Evolutionary conservation across 2,329 filamentous ascomycete genomes (phyloP), one percentile per base, ranked within the genome.

Genomic region (Talaromyces verruculosus): DNA sequence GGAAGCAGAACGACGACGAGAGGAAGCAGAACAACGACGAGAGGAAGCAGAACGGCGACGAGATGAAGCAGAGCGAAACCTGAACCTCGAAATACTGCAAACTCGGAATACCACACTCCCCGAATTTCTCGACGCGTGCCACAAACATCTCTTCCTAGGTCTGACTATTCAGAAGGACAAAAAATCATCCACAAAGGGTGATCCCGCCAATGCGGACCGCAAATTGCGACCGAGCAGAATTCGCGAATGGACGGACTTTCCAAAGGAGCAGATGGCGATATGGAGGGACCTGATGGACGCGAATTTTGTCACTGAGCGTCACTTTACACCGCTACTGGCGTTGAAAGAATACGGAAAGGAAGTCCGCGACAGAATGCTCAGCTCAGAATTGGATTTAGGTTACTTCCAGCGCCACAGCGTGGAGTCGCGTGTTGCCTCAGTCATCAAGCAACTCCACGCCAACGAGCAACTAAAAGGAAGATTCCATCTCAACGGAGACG

Each of bases 91-190:
- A 30, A n/a, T 2, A 33, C 15, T 30, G 10, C 68, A 67, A 51
- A 68, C 64, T n/a, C 66, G 63, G 43, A 53, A 69, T 19, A 71
- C 64, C 7, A 70, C 64, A 25, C 66, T 71, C 35, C 67, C 64
- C 49, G 63, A 69, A 61, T 70, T 68, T 30, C 68, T 71, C 13
- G 55, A 71, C 25, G 67, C 63, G 33, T 69, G 68, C 61, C 65
- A 71, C 63, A 22, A 64, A 19, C 63, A 71, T 64, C 47, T 70
- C 45, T 70, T 69, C 33, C 69, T 68, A 15, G 65, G 65, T 39
- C 65, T 70, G n/a, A 55, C 22, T 11, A 61, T 71, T 60, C 67
- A 71, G 58, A 35, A 55, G 51, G 66, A 68, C 45, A 68, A 68
- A 47, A 61, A 67, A 1, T 68, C 61, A 8, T 70, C 67, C 13